A percentile compares a stretch with the other conserved stretches of the same genome.
Evolutionary conservation across 306 rosid species (phyloP).

Genomic region (Fragaria nilgerrensis): DNA sequence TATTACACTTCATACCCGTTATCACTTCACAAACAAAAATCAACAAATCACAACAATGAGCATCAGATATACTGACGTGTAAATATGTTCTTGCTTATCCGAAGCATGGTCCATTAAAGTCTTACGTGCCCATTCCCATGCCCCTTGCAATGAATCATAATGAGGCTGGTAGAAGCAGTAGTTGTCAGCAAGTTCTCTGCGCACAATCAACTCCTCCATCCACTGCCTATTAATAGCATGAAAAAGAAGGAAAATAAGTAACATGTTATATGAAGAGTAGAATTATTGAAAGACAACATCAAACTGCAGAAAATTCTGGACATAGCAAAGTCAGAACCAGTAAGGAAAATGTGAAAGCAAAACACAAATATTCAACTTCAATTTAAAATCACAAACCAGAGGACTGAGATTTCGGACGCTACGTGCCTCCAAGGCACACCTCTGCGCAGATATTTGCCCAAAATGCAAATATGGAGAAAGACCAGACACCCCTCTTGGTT

Average conservation of each 20-base stretch:
- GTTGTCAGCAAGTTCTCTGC: conserved; percentile 91
- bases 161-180: conserved; percentile 83
- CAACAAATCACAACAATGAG: too few relatives aligned
- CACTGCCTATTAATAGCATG: conserved; percentile 56
- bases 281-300: neutral
- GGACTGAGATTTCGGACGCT: conserved; percentile 44
- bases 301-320: conserved; percentile 1
- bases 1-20: too few relatives aligned
- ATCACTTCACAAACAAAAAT: too few relatives aligned
- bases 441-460: conserved; percentile 88
- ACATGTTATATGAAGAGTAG: conserved; percentile 1
- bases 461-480: conserved; percentile 93
- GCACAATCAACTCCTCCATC: conserved; percentile 87
- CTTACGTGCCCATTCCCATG: conserved; percentile 98
- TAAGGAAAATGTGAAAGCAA: neutral
- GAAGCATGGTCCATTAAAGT: conserved; percentile 79
- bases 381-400: conserved; percentile 47
- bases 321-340: neutral
- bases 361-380: neutral
- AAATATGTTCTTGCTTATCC: conserved; percentile 67
- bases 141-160: conserved; percentile 85
- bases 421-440: conserved; percentile 95
- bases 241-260: conserved; percentile 12
- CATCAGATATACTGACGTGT: too few relatives aligned
- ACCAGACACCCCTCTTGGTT: conserved; percentile 74